These are phyloP conservation scores for Quercus gilva DNA, from an alignment of 306 rosid genomes.

Conservation along the genomic window DNA sequence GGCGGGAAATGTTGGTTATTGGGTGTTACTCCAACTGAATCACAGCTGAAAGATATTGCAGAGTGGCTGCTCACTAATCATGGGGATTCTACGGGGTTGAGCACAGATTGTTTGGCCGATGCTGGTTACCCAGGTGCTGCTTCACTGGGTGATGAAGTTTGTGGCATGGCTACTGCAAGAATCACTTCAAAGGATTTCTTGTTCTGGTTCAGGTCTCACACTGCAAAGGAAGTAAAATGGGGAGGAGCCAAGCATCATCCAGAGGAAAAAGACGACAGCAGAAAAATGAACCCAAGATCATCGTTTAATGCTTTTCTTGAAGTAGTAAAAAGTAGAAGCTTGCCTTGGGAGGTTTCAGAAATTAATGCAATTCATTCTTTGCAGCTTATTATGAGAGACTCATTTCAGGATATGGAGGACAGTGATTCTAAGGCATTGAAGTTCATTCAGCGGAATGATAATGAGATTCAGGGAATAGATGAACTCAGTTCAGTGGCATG, in stretches of 20 bases:
- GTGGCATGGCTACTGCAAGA: slow-evolving; percentile 75
- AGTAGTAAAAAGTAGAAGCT: slow-evolving; percentile 64
- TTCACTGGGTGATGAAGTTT: slow-evolving; percentile 62
- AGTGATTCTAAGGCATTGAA: slow-evolving; percentile 31
- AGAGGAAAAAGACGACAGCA: slow-evolving; percentile 63
- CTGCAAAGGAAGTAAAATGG: slow-evolving; percentile 72
- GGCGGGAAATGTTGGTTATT: slow-evolving; percentile 58
- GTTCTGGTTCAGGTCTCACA: slow-evolving; percentile 86
- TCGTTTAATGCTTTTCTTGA: slow-evolving; percentile 79
- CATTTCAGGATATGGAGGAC: slow-evolving; percentile 39
- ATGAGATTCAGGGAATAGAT: slow-evolving; percentile 31
- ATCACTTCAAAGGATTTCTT: slow-evolving; percentile 59
- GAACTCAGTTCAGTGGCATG: slow-evolving; percentile 72
- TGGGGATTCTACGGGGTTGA: slow-evolving; percentile 73
- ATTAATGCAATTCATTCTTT: slow-evolving; percentile 78
- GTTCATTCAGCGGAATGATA: slow-evolving; percentile 22
- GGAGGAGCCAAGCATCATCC: slow-evolving; percentile 89
- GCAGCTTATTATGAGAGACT: slow-evolving; percentile 72
- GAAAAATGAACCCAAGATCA: slow-evolving; percentile 72
- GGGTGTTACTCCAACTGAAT: slow-evolving; percentile 81
- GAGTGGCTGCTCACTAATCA: slow-evolving; percentile 64
- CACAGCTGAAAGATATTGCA: slow-evolving; percentile 64
- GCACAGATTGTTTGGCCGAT: slow-evolving; percentile 73
- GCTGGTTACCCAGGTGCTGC: slow-evolving; percentile 81
- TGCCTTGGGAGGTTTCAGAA: slow-evolving; percentile 81